Evolutionary conservation across 192 early-diverging fungal species (phyloP), one percentile per base, ranked within the genome.

Genomic region (Coemansia sp.): DNA sequence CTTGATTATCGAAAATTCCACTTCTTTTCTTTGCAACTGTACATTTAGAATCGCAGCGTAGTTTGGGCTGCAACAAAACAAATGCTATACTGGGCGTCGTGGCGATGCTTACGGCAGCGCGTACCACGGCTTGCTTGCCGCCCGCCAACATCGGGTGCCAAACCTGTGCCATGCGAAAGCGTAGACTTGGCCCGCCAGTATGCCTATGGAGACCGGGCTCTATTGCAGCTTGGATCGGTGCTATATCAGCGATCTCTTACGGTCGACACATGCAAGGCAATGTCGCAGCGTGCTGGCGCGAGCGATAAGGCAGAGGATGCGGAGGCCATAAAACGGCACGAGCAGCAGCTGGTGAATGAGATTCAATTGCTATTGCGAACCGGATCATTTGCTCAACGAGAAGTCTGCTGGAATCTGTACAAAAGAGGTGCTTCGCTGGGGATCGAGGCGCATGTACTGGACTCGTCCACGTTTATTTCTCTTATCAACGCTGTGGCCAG

Each of bases 361-460:
- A 46, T 75, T 38, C 56, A 16, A 2, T 10, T 21, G 21, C 55
- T 54, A 40, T 21, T 56, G 14, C 56, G 45, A 32, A 57, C 60
- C 3, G 60, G 60, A 14, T 54, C 64, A 12, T 42, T 23, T 17
- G 44, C 57, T 12, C 64, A 62, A 12, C 45, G 68, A 11, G 74
- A 71, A 36, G 40, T 51, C 18, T 37, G 58, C 11, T 77, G 74
- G 74, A 58, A 60, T 0, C 28, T 70, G 10, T 77, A 71, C 28
- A 45, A 28, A 20, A 58, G 51, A 31, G 21, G 66, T 4, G 50
- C 40, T 7, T 3, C 16, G 5, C 20, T 20, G 6, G 57, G 45
- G 9, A 15, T 20, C 16, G 55, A 20, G 28, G 39, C 28, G 16
- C 53, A 49, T 15, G 9, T 34, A 1, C 39, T 77, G n/a, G 40